These are phyloP conservation scores for Sporopachydermia lactativora DNA, from an alignment of 805 yeast species.

Conservation along the genomic window DNA sequence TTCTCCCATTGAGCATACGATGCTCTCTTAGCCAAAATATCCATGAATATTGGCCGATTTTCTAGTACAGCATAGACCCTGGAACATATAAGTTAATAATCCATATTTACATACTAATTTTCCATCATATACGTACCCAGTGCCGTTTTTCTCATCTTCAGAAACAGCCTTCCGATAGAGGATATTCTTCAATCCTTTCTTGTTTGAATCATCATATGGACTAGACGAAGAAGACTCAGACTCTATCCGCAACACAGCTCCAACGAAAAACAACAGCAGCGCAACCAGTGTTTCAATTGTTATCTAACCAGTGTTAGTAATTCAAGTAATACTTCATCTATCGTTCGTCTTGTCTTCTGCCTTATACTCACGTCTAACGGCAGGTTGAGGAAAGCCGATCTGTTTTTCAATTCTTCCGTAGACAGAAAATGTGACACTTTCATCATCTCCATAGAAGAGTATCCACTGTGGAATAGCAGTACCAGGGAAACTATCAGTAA, in stretches of 20 bases:
- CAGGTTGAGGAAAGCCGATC: background rate
- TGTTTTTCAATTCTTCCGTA: background rate
- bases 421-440: background rate
- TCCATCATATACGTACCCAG: background rate
- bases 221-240: background rate
- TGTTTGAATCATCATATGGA: background rate
- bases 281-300: background rate
- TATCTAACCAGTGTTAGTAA: too few relatives aligned
- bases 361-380: conserved; percentile 1
- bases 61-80: background rate
- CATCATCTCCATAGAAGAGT: background rate
- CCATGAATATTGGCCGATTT: background rate
- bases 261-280: background rate
- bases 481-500: background rate
- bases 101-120: background rate
- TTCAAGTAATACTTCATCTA: too few relatives aligned
- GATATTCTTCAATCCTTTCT: background rate
- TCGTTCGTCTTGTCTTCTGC: too few relatives aligned
- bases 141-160: background rate
- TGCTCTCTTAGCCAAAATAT: background rate
- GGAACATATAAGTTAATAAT: background rate
- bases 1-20: background rate
- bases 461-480: background rate
- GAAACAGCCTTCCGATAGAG: background rate
- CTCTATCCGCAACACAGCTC: background rate